Base-by-base conservation (phyloP, 2,329 filamentous ascomycete species). In the Colletotrichum musicola region DNA sequence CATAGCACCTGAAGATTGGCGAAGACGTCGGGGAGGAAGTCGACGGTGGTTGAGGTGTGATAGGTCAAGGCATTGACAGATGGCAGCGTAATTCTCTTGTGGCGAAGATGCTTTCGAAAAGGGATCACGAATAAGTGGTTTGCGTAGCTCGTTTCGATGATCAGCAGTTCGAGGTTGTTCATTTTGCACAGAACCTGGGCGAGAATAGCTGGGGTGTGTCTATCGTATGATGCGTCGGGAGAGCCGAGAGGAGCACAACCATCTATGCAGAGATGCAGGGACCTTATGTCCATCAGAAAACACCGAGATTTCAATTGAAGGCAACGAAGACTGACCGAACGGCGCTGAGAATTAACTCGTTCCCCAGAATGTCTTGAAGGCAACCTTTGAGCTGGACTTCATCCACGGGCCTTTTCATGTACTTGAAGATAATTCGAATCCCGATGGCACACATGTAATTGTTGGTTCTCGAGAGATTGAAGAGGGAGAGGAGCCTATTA, bases 381-480 rank as follows among this genome's bases (percentile, higher is more conserved):
- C 4, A 4, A n/a, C 10, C 4, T 4, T 18, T 7, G 1, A 49
- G 4, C 12, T 38, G 0, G 22, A n/a, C 42, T 6, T 30, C 27
- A 6, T 18, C 44, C 1, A 25, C 0, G 0, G 3, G 1, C 13
- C 38, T 1, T 1, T 1, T 0, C 25, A 49, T 59, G 16, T 46
- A 22, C 3, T 18, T 18, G 1, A 59, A 59, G n/a, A 59, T n/a
- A n/a, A 20, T 1, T 4, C 42, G 25, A 0, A n/a, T 38, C 13
- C 42, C 47, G 12, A 49, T 4, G 22, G n/a, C 16, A 0, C 62
- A 56, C 3, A 54, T 20, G 18, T 1, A 6, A 5, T 47, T 65
- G 56, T 4, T 30, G 1, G 47, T 38, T 4, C 35, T 10, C 3
- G 38, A 61, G 4, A 60, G 46, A 5, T 12, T 4, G 13, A 7